phyloP scores from a whole-genome alignment of 2,329 filamentous ascomycete genomes.

The Penicillium sp. region DNA sequence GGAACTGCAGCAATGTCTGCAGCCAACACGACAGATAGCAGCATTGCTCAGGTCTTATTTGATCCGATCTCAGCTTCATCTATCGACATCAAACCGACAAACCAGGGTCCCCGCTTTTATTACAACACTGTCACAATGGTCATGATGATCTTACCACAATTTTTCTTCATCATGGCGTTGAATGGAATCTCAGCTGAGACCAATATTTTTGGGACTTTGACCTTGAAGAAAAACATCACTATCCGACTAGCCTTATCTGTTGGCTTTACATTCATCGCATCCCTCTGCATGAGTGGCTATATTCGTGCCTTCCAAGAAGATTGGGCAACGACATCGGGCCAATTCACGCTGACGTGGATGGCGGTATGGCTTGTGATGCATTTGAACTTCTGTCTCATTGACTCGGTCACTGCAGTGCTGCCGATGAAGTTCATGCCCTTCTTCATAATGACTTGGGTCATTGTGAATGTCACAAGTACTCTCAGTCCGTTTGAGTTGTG shows the following conservation, averaged over 20 bases:
- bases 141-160: constrained; percentile 47
- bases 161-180: constrained; percentile 49
- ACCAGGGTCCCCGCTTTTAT: constrained; percentile 42
- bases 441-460: constrained; percentile 46
- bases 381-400: constrained; percentile 45
- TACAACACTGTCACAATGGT: constrained; percentile 49
- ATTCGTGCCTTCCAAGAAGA: constrained; percentile 47
- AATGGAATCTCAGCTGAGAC: constrained; percentile 43
- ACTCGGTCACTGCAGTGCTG: constrained; percentile 43
- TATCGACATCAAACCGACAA: constrained; percentile 43
- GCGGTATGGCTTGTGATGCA: constrained; percentile 46
- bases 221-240: constrained; percentile 29
- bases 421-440: constrained; percentile 44
- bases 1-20: constrained; percentile 28
- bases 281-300: constrained; percentile 41
- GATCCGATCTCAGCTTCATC: constrained; percentile 36
- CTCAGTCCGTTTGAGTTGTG: constrained; percentile 46
- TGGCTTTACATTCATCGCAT: constrained; percentile 40
- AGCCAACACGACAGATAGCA: constrained; percentile 24
- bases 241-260: constrained; percentile 36
- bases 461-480: constrained; percentile 44
- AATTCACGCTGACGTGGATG: constrained; percentile 48
- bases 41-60: constrained; percentile 34
- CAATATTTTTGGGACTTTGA: constrained; percentile 34
- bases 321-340: constrained; percentile 41